Base-by-base conservation (phyloP, 2,329 filamentous ascomycete genomes). In the Thelonectria rubi region DNA sequence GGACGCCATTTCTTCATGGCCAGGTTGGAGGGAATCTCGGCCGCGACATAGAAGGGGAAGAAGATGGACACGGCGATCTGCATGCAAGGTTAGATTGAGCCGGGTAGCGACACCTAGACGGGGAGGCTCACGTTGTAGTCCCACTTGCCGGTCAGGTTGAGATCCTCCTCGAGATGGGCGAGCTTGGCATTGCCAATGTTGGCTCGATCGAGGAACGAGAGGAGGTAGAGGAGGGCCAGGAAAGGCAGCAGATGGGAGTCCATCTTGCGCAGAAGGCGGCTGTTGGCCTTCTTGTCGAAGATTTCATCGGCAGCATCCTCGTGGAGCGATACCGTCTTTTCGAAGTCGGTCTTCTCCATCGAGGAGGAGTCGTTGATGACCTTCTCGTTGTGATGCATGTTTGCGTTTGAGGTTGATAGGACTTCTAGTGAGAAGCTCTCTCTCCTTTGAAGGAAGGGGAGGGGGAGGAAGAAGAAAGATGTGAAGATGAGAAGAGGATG, bases 201-300 rank as follows among this genome's bases (percentile, higher is more conserved):
- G 59, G 76, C 71, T 37, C 74, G 72, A 55, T 78, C 76, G 17
- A 78, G 72, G 73, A 86, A 86, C 54, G 82, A 84, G 12, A 84
- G 82, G 2, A 88, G 75, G 64, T 88, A 88, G 17, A 89, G 80
- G 0, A 88, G 70, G 4, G 85, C 82, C 63, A 88, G 81, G 72
- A 87, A 84, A 1, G 86, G 86, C 46, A 88, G 82, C 20, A 89
- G 79, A 69, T 81, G 77, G 77, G 80, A 75, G 72, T 88, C 82
- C 65, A 85, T 77, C 74, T 84, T 84, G 67, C 82, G 76, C 39
- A 88, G 69, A 0, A 88, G 79, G 57, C 75, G 78, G 65, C 80
- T 84, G n/a, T 80, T 86, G 15, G 76, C 61, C 45, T 76, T 69
- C 37, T 50, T 52, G 60, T 77, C 75, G n/a, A 72, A 77, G 43